Evolutionary conservation across 139 green algal species (phyloP).

Genomic region (Chlorella vulgaris): DNA sequence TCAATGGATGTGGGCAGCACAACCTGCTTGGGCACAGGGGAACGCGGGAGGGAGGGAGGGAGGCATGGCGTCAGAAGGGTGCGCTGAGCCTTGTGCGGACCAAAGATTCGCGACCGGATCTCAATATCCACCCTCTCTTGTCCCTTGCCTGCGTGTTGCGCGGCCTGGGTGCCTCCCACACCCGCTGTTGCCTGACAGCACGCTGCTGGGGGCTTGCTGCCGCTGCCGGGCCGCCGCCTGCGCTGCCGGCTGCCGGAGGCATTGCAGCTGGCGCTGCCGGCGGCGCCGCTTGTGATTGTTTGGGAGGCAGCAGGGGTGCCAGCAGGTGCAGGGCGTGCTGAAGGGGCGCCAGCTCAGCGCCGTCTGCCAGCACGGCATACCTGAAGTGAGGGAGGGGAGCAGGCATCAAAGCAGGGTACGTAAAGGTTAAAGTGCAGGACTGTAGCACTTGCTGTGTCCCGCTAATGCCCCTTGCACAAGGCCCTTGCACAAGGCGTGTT

Average conservation of each 20-base stretch:
- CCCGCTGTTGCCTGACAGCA: background rate
- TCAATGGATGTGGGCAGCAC: conserved; percentile 65
- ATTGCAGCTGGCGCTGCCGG: background rate
- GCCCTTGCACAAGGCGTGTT: too few species aligned
- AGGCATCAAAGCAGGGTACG: background rate
- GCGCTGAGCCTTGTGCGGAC: too few species aligned
- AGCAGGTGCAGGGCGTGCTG: conserved; percentile 44
- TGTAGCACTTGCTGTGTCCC: too few species aligned
- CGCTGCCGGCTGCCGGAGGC: background rate
- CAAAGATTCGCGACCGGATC: too few species aligned
- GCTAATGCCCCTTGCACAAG: too few species aligned
- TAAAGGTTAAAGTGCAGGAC: too few species aligned
- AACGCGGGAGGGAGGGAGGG: background rate
- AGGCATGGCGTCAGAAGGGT: too few species aligned
- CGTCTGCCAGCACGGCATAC: conserved; percentile 62
- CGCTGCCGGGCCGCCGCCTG: background rate
- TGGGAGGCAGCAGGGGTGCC: background rate
- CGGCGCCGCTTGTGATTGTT: background rate
- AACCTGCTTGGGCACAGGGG: conserved; percentile 49
- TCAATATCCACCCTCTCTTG: background rate
- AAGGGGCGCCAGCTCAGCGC: conserved; percentile 58
- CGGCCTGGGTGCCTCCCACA: conserved; percentile 10
- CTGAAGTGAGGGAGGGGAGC: conserved; percentile 42
- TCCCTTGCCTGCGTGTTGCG: conserved; percentile 9
- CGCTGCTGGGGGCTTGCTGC: conserved; percentile 18